Evolutionary conservation across 106 monocot species (phyloP).

Genomic region (Agapanthus africanus): DNA sequence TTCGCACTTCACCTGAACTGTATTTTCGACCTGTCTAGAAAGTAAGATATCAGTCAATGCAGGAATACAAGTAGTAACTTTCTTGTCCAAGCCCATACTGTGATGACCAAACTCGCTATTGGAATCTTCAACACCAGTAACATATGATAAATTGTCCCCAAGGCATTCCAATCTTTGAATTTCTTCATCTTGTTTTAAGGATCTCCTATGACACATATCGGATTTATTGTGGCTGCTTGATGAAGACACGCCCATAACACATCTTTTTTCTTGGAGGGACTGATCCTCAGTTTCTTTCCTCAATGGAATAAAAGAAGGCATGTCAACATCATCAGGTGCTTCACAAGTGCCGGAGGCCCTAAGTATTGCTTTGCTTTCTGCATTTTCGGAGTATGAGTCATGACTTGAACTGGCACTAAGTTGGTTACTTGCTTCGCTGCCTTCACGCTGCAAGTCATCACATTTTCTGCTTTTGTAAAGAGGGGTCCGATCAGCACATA

Average conservation of each 20-base stretch:
- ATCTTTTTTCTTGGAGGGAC: not conserved
- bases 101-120: constrained; percentile 7
- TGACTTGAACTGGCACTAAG: constrained; percentile 32
- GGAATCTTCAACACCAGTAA: constrained; percentile 28
- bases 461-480: constrained; percentile 21
- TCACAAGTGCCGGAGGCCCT: constrained; percentile 24
- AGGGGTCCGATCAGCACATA: constrained; percentile 12
- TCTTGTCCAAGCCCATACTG: constrained; percentile 12
- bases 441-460: constrained; percentile 15
- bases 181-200: constrained; percentile 15
- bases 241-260: not conserved
- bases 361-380: constrained; percentile 36
- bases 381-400: constrained; percentile 40
- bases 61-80: constrained; percentile 15
- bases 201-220: not conserved
- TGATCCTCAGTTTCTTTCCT: constrained; percentile 16
- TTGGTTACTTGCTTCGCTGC: constrained; percentile 38
- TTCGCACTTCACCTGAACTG: constrained; percentile 1
- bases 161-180: constrained; percentile 22
- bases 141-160: constrained; percentile 39
- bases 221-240: not conserved
- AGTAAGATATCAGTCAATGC: constrained; percentile 14
- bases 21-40: constrained; percentile 8
- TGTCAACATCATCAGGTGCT: constrained; percentile 45
- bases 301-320: constrained; percentile 23